Percentiles rank a stretch among this genome's conserved stretches.
These are phyloP conservation scores for Coccomyxa sp. DNA, from an alignment of 139 green algal species.

Conservation along the genomic window DNA sequence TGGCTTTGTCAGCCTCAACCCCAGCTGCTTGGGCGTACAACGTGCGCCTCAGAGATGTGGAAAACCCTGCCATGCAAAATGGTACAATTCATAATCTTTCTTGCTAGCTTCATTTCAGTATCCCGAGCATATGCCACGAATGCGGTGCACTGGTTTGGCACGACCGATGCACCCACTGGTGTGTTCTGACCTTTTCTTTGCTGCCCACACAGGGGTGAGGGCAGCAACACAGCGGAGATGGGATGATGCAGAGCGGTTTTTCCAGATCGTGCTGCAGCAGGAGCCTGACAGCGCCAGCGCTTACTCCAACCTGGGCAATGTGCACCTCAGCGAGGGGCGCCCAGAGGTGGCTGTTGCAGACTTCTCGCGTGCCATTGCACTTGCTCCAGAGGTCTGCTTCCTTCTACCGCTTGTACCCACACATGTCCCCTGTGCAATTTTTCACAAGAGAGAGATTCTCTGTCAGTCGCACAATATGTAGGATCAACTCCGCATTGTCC, in stretches of 20 bases:
- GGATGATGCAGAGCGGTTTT: conserved; percentile 17
- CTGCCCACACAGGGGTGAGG: conserved; percentile 4
- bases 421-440: too few species aligned
- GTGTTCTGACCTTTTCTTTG: neutral
- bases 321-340: conserved; percentile 9
- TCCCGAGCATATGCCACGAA: too few species aligned
- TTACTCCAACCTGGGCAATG: conserved; percentile 21
- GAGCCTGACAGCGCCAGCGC: conserved; percentile 17
- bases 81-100: too few species aligned
- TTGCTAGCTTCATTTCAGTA: too few species aligned
- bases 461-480: neutral
- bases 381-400: conserved; percentile 9
- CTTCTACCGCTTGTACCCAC: neutral
- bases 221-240: conserved; percentile 10
- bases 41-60: neutral
- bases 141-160: too few species aligned
- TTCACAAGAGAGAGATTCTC: too few species aligned
- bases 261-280: conserved; percentile 9
- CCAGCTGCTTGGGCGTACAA: neutral
- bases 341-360: conserved; percentile 8
- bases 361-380: conserved; percentile 13
- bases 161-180: too few species aligned
- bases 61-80: neutral
- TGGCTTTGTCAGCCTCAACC: too few species aligned
- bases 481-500: too few species aligned